Conservation (phyloP, 768 basidiomycete genomes). For the Coprinopsis sp. region DNA sequence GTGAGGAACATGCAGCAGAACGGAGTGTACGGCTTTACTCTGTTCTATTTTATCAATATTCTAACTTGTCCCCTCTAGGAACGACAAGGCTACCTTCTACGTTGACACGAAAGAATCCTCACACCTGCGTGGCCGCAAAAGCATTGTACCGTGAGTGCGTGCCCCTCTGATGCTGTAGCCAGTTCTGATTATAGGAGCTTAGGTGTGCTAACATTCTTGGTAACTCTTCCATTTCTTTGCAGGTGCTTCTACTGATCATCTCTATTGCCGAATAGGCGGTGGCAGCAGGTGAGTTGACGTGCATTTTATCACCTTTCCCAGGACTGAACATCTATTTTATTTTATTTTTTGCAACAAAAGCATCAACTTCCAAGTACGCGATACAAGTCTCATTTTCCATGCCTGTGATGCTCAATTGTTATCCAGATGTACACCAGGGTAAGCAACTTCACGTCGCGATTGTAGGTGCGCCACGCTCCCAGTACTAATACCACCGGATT, state of each 20-base stretch:
- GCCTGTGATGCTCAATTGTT: not conserved
- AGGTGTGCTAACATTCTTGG: constrained; percentile 67
- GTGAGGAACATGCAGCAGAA: constrained; percentile 69
- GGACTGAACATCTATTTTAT: not conserved
- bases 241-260: not conserved
- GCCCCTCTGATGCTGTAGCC: not conserved
- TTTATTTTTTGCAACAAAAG: constrained; percentile 28
- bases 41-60: not conserved
- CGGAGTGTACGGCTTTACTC: constrained; percentile 46
- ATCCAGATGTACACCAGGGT: constrained; percentile 64
- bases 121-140: constrained; percentile 55
- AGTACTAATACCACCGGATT: too few relatives aligned
- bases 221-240: constrained; percentile 18
- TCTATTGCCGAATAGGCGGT: constrained; percentile 31
- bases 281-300: constrained; percentile 45
- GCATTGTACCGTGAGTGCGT: constrained; percentile 58
- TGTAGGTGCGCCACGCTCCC: too few relatives aligned
- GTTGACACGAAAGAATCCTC: constrained; percentile 54
- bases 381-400: not conserved
- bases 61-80: constrained; percentile 32
- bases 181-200: not conserved
- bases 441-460: constrained; percentile 5
- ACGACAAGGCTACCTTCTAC: constrained; percentile 74
- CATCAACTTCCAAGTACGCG: constrained; percentile 63
- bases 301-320: not conserved